Percentiles rank a stretch among this genome's conserved stretches.
These are phyloP conservation scores for Bisporella sp. DNA, from an alignment of 2,329 filamentous ascomycete genomes.

Conservation along the genomic window DNA sequence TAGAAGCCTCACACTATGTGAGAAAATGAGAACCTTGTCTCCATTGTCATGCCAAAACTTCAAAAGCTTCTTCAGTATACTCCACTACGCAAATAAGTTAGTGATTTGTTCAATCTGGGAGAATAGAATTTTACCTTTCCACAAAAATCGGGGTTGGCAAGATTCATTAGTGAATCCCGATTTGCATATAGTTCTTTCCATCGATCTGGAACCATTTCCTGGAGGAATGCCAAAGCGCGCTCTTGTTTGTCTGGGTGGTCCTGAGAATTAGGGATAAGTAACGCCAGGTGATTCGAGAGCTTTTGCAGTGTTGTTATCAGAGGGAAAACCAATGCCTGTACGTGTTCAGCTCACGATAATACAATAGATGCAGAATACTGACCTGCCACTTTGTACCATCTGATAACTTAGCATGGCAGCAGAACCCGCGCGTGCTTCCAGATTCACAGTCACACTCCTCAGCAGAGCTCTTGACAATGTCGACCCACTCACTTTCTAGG, in stretches of 20 bases:
- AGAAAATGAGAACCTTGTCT: constrained; percentile 94
- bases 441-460: constrained; percentile 66
- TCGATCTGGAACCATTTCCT: constrained; percentile 64
- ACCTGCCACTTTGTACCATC: constrained; percentile 41
- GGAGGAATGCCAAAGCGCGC: constrained; percentile 68
- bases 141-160: constrained; percentile 84
- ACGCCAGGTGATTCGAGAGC: constrained; percentile 84
- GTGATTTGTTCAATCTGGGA: constrained; percentile 2
- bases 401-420: constrained; percentile 57
- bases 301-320: constrained; percentile 78
- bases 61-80: constrained; percentile 76
- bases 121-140: constrained; percentile 52
- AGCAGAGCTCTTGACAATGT: constrained; percentile 59
- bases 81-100: constrained; percentile 54
- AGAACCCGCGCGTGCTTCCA: constrained; percentile 70
- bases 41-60: constrained; percentile 85
- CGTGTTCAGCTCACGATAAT: not conserved
- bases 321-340: constrained; percentile 66
- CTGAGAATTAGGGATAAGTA: constrained; percentile 63
- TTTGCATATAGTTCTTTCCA: constrained; percentile 71
- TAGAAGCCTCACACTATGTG: constrained; percentile 79
- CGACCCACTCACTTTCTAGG: constrained; percentile 63
- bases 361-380: not conserved
- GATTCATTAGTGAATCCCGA: constrained; percentile 71
- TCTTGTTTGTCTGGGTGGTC: constrained; percentile 67